phyloP scores from a whole-genome alignment of 371 early-diverging fungal genomes.

The Actinomucor elegans region DNA sequence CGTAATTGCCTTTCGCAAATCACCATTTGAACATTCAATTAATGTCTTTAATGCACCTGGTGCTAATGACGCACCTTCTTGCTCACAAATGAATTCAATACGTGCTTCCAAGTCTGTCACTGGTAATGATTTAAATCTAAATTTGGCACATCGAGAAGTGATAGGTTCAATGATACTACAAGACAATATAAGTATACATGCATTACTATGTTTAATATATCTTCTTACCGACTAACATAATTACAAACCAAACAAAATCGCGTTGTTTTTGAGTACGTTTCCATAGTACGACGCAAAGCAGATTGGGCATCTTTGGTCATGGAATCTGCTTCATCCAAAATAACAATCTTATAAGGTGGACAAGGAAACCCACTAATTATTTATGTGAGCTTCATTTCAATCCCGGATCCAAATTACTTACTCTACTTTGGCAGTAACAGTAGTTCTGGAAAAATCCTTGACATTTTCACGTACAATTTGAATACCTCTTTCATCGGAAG shows the following conservation, averaged over 20 bases:
- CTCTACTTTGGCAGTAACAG: slow-evolving; percentile 47
- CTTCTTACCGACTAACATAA: slow-evolving; percentile 79
- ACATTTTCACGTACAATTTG: slow-evolving; percentile 94
- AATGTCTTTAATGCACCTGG: slow-evolving; percentile 73
- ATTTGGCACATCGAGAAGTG: slow-evolving; percentile 95
- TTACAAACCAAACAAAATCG: slow-evolving; percentile 99
- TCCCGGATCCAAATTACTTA: neutral
- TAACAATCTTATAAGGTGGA: slow-evolving; percentile 95
- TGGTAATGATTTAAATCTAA: slow-evolving; percentile 88
- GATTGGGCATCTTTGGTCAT: slow-evolving; percentile 99
- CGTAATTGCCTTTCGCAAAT: slow-evolving; percentile 92
- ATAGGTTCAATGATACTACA: slow-evolving; percentile 93
- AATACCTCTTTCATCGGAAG: slow-evolving; percentile 99
- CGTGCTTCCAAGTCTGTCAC: slow-evolving; percentile 51
- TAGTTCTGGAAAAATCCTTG: slow-evolving; percentile 91
- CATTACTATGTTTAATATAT: slow-evolving; percentile 7
- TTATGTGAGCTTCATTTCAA: neutral
- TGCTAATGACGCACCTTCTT: slow-evolving; percentile 65
- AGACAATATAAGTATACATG: slow-evolving; percentile 15
- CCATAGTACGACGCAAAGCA: slow-evolving; percentile 98
- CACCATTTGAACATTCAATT: slow-evolving; percentile 82
- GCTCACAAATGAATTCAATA: slow-evolving; percentile 63
- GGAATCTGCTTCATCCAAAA: slow-evolving; percentile 99
- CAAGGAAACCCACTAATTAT: slow-evolving; percentile 44
- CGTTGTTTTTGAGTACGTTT: slow-evolving; percentile 93